Percentiles rank a stretch among this genome's conserved stretches.
Evolutionary conservation across 768 basidiomycete genomes (phyloP).

Genomic region (Lactarius quietus): DNA sequence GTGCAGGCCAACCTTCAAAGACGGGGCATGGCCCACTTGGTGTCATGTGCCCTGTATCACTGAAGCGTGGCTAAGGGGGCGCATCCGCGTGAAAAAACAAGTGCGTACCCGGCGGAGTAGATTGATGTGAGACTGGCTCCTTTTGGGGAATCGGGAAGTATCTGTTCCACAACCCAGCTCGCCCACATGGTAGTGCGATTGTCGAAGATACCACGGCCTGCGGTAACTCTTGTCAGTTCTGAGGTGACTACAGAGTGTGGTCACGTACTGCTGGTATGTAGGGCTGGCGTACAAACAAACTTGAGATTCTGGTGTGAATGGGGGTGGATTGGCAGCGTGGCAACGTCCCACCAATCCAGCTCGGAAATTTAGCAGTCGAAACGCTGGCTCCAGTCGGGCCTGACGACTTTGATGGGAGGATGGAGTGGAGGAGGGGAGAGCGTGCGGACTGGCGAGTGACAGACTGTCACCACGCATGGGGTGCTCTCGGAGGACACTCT

Average conservation of each 20-base stretch:
- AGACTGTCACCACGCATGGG: no score
- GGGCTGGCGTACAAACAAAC: slow-evolving; percentile 41
- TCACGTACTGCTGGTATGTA: slow-evolving; percentile 40
- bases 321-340: slow-evolving; percentile 25
- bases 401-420: slow-evolving; percentile 28
- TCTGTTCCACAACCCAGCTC: slow-evolving; percentile 40
- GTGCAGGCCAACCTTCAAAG: slow-evolving; percentile 34
- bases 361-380: slow-evolving; percentile 38
- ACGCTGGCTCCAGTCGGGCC: slow-evolving; percentile 30
- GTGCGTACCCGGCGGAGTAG: no score
- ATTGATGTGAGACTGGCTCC: no score
- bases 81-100: neutral
- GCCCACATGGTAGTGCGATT: slow-evolving; percentile 38
- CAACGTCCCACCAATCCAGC: slow-evolving; percentile 42
- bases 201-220: slow-evolving; percentile 38
- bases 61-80: slow-evolving; percentile 15
- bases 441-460: no score
- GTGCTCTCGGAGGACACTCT: no score
- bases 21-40: slow-evolving; percentile 35
- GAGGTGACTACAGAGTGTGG: neutral
- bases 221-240: no score
- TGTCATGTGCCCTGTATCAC: slow-evolving; percentile 40
- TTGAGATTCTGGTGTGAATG: no score
- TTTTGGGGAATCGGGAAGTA: no score
- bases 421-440: slow-evolving; percentile 15